Base-by-base conservation (phyloP, 805 yeast species). In the Ogataea populi-albae region DNA sequence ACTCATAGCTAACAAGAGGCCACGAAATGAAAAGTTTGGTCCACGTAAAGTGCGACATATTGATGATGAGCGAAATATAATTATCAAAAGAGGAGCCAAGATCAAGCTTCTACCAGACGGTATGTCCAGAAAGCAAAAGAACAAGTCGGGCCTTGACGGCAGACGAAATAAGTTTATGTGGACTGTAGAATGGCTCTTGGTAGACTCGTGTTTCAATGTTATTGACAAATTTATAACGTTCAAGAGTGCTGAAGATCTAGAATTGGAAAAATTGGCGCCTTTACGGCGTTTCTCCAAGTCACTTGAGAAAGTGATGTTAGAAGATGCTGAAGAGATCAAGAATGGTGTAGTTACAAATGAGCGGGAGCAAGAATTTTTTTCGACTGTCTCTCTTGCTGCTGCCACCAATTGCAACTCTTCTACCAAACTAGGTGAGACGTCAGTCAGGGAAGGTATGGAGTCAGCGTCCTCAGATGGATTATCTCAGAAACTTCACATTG, bases 131-230 rank as follows among this genome's bases (percentile, higher is more conserved):
- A 67, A 85, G 2, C 52, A 54, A 4, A 56, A 67, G 38, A 87
- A 87, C 53, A 80, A 77, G 47, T 73, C 88, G 0, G 78, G 79
- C 3, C 84, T 77, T 70, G 89, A 86, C 55, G 74, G 76, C 54
- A 71, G 71, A 41, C 61, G 68, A 41, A 74, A 78, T 34, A 55
- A 71, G 6, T 86, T 73, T 54, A 73, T 73, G 12, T 87, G 96
- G 96, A 81, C 94, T 0, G 60, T 87, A 0, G 95, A 87, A 54
- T 83, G 87, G 85, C 53, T 74, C 1, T 41, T 79, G 2, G 55
- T 73, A 4, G 52, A 54, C 9, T 46, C 27, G 1, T 18, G 55
- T 1, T 36, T 46, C 31, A 12, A 40, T 4, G 28, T 25, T 7
- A 28, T 50, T 12, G 41, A 46, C 23, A 43, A 43, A 15, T 46